Conservation (phyloP, 148 eudicot species). For the Suaeda aralocaspica region DNA sequence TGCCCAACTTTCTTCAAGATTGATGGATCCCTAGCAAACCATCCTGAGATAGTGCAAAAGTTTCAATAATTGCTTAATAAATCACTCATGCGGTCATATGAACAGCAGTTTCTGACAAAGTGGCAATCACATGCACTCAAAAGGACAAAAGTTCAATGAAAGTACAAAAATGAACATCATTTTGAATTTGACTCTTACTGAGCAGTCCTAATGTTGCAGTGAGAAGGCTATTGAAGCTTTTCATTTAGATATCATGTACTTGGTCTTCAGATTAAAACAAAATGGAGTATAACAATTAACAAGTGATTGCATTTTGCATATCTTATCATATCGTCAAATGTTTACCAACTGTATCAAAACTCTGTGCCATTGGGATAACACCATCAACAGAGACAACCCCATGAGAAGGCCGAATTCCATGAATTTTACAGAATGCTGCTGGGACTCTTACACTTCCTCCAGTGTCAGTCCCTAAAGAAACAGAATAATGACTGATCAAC, state of each 20-base stretch:
- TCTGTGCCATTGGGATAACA: constrained; percentile 90
- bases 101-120: too few relatives aligned
- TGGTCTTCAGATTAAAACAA: background rate
- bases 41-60: constrained; percentile 45
- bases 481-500: background rate
- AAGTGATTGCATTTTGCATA: constrained; percentile 1
- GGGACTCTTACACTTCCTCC: constrained; percentile 98
- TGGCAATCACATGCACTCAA: too few relatives aligned
- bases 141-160: background rate
- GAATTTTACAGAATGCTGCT: constrained; percentile 77
- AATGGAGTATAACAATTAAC: background rate
- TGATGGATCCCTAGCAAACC: constrained; percentile 84
- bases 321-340: background rate
- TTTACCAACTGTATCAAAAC: constrained; percentile 93
- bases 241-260: constrained; percentile 3
- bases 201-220: background rate
- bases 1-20: constrained; percentile 60
- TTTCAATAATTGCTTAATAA: constrained; percentile 8
- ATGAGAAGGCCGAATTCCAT: constrained; percentile 94
- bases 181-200: background rate
- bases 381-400: constrained; percentile 68
- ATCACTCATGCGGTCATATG: too few relatives aligned
- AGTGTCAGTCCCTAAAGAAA: constrained; percentile 68
- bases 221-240: background rate
- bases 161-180: background rate